Conservation (phyloP, 2,329 filamentous ascomycete species). For the Amauroascus verrucosus region DNA sequence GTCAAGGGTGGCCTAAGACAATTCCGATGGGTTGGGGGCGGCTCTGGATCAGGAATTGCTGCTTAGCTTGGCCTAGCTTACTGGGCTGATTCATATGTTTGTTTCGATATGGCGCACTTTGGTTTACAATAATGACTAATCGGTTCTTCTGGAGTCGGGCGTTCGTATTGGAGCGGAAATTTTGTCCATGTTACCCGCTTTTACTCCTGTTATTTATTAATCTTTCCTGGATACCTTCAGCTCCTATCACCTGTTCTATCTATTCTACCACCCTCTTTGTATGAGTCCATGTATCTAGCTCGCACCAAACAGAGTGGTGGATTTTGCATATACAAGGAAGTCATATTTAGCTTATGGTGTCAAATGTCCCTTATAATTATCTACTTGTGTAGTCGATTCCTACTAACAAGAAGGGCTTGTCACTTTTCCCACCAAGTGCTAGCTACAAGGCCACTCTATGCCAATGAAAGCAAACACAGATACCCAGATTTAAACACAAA, state of each 20-base stretch:
- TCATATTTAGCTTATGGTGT: too few species aligned
- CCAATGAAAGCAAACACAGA: neutral
- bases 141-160: slow-evolving; percentile 1
- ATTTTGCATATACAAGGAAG: neutral
- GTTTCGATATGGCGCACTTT: neutral
- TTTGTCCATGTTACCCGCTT: neutral
- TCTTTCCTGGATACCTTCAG: too few species aligned
- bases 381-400: too few species aligned
- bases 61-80: slow-evolving; percentile 19
- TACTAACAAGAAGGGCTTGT: neutral
- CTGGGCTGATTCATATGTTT: neutral
- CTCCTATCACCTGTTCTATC: neutral
- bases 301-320: neutral
- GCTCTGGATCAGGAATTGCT: slow-evolving; percentile 30
- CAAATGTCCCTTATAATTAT: too few species aligned
- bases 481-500: neutral
- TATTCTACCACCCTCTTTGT: neutral
- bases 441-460: neutral
- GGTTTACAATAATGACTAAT: neutral
- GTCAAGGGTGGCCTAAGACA: slow-evolving; percentile 36
- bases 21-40: slow-evolving; percentile 35
- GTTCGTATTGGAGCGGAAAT: neutral
- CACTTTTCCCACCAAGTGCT: neutral
- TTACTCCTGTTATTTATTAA: neutral
- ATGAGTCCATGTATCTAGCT: neutral